A percentile compares a stretch with the other conserved stretches of the same genome.
Conservation (phyloP, 1,284 basidiomycete genomes). For the Ganoderma boninense region DNA sequence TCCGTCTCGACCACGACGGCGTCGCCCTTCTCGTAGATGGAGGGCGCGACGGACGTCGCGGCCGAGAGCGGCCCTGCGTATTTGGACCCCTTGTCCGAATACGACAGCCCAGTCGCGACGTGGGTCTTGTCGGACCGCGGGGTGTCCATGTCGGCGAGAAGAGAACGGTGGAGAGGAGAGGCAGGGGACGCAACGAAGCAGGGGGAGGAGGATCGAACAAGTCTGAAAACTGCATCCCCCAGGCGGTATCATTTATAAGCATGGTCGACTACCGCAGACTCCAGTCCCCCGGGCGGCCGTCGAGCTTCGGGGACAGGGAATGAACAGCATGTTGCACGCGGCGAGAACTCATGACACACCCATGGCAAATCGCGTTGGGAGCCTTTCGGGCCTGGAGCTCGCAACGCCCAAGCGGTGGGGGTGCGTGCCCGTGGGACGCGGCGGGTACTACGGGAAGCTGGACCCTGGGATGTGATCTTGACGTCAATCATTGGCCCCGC, state of each 20-base stretch:
- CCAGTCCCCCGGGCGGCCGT: background rate
- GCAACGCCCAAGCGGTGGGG: background rate
- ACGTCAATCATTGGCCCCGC: conserved; percentile 33
- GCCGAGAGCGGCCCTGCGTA: conserved; percentile 26
- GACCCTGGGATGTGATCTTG: conserved; percentile 24
- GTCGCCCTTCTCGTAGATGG: conserved; percentile 25
- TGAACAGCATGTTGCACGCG: conserved; percentile 7
- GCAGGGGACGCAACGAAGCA: conserved; percentile 9
- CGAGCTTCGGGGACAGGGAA: background rate
- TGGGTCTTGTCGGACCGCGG: conserved; percentile 35
- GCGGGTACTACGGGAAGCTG: background rate
- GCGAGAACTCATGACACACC: conserved; percentile 20
- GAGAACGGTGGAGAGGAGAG: conserved; percentile 9
- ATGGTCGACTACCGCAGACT: background rate
- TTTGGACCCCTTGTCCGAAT: conserved; percentile 29
- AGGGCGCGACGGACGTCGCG: conserved; percentile 27
- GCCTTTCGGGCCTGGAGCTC: background rate
- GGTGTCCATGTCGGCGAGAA: conserved; percentile 30
- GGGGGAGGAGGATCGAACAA: conserved; percentile 1
- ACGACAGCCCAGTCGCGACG: conserved; percentile 26
- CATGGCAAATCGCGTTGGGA: background rate
- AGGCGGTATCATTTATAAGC: background rate
- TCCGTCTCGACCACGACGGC: conserved; percentile 16
- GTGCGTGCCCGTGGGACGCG: conserved; percentile 19
- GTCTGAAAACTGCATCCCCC: background rate